These are phyloP conservation scores for Tolypocladium amazonense DNA, from an alignment of 2,329 filamentous ascomycete genomes.

Conservation along the genomic window DNA sequence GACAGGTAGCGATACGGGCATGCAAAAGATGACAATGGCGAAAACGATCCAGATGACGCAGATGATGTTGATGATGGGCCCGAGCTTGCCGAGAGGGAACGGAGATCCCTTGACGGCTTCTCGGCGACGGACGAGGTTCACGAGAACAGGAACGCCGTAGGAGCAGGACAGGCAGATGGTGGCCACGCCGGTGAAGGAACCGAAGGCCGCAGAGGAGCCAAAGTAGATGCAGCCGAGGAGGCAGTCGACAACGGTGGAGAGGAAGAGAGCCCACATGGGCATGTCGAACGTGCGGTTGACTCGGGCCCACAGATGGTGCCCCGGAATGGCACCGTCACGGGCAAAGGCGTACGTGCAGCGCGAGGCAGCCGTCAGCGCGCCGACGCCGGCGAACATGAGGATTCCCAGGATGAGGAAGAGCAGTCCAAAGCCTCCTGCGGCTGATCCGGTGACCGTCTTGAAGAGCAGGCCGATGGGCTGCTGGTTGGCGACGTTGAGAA, in stretches of 20 bases:
- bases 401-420: conserved; percentile 70
- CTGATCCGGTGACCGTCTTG: conserved; percentile 63
- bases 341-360: conserved; percentile 70
- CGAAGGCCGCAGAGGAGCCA: conserved; percentile 66
- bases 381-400: conserved; percentile 65
- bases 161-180: conserved; percentile 69
- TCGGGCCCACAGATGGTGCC: conserved; percentile 52
- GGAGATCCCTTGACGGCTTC: conserved; percentile 53
- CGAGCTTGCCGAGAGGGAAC: conserved; percentile 60
- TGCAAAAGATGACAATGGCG: conserved; percentile 63
- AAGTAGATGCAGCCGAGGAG: conserved; percentile 71
- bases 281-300: conserved; percentile 58
- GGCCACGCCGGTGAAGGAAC: conserved; percentile 69
- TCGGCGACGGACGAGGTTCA: conserved; percentile 58
- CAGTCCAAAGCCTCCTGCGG: conserved; percentile 63
- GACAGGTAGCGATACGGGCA: conserved; percentile 55
- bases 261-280: conserved; percentile 56
- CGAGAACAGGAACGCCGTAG: conserved; percentile 66
- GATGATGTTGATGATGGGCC: conserved; percentile 55
- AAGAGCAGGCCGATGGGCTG: conserved; percentile 70
- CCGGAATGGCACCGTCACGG: conserved; percentile 63
- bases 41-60: conserved; percentile 63
- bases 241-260: conserved; percentile 59
- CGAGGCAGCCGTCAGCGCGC: conserved; percentile 62
- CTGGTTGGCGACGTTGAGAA: conserved; percentile 56